Percentiles rank a stretch among this genome's conserved stretches.
Evolutionary conservation across 2,329 filamentous ascomycete species (phyloP).

Genomic region (Aspergillus sp.): DNA sequence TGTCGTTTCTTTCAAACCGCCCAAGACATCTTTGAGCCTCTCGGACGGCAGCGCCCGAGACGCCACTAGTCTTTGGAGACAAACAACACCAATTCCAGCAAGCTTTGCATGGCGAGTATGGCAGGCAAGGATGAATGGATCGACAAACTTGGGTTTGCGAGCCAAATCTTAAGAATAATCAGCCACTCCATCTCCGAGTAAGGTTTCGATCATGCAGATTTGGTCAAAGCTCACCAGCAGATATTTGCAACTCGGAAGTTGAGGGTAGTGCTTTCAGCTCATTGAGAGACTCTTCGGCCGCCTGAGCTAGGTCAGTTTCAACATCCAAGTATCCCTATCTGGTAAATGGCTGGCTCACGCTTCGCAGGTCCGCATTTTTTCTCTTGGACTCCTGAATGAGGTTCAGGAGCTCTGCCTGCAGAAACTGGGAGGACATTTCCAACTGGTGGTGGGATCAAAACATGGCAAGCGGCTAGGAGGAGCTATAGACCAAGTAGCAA

Average conservation of each 20-base stretch:
- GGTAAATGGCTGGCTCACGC: constrained; percentile 40
- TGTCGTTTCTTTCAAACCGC: constrained; percentile 81
- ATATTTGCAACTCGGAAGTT: constrained; percentile 72
- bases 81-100: constrained; percentile 80
- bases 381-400: constrained; percentile 94
- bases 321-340: constrained; percentile 14
- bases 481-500: constrained; percentile 13
- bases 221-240: constrained; percentile 56
- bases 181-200: constrained; percentile 15
- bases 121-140: constrained; percentile 92
- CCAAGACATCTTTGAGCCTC: constrained; percentile 79
- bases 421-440: constrained; percentile 85
- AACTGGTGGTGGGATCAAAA: constrained; percentile 24
- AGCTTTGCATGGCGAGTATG: constrained; percentile 87
- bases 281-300: constrained; percentile 88
- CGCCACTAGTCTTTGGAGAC: constrained; percentile 83
- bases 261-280: constrained; percentile 76
- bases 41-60: constrained; percentile 74
- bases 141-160: constrained; percentile 77
- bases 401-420: constrained; percentile 82
- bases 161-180: constrained; percentile 65
- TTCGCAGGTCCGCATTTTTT: constrained; percentile 85
- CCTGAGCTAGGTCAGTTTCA: constrained; percentile 50
- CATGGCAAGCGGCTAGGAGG: constrained; percentile 24
- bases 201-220: background rate